Evolutionary conservation across 2,329 filamentous ascomycete genomes (phyloP), one percentile per base, ranked within the genome.

Genomic region (Monilinia polystroma): DNA sequence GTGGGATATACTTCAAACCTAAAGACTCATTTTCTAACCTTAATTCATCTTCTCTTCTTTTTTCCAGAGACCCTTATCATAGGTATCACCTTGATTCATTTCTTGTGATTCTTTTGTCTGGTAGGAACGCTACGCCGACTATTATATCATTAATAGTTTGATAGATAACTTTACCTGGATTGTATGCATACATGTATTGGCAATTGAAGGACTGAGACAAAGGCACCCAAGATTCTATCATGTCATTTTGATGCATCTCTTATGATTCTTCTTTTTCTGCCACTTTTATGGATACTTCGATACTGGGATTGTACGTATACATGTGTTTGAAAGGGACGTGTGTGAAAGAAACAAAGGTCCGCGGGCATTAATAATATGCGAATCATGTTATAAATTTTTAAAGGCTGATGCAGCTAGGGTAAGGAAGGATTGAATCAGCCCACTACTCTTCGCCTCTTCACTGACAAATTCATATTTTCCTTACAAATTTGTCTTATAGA

Each of bases 361-460:
- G 23, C 23, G 23, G 23, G 18, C 20, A 18, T 49, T 49, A 41
- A 35, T 6, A n/a, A 18, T 47, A 47, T 20, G 16, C 29, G 7
- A 12, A 20, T 45, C 38, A 45, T 1, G 32, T 14, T 1, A 23
- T 49, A 12, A n/a, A 49, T 23, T 23, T 18, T 4, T 23, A 18
- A 18, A 49, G 29, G 43, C 43, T 49, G 20, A 14, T 18, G 8
- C 29, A 35, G 57, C 18, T 26, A n/a, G 35, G 43, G 57, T 35
- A 59, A 12, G 32, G 32, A 32, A 59, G 43, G 26, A 49, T 49
- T 3, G 7, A 26, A 49, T 59, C 57, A 59, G 57, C 57, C 43
- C 18, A 6, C 18, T n/a, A 4, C n/a, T 26, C 35, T 41, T 23
- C 41, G 35, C 35, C 35, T 57, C n/a, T 57, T 43, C 38, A 29